These are phyloP conservation scores for Wickerhamomyces chambardii DNA, from an alignment of 805 yeast species.

Conservation along the genomic window DNA sequence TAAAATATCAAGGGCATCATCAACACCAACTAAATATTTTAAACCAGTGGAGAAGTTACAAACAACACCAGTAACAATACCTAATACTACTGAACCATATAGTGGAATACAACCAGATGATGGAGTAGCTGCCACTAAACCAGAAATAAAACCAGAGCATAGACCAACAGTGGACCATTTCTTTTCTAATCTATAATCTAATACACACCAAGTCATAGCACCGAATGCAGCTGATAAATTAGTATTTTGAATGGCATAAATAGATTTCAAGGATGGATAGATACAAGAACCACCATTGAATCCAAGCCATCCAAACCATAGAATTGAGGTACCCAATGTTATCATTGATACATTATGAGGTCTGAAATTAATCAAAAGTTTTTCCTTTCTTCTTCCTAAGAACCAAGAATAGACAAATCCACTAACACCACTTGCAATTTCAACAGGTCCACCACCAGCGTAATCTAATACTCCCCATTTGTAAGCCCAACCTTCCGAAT, in stretches of 20 bases:
- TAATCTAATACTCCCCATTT: conserved; percentile 90
- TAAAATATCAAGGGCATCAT: conserved; percentile 88
- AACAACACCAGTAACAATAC: conserved; percentile 68
- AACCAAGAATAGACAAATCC: conserved; percentile 83
- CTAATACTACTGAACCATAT: conserved; percentile 86
- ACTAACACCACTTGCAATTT: conserved; percentile 82
- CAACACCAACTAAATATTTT: conserved; percentile 73
- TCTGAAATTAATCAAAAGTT: conserved; percentile 73
- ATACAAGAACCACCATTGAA: conserved; percentile 89
- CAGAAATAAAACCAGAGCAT: conserved; percentile 93
- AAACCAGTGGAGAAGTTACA: conserved; percentile 89
- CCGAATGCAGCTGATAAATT: conserved; percentile 86
- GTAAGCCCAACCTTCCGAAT: conserved; percentile 86
- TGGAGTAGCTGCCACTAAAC: conserved; percentile 96
- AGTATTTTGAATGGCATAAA: conserved; percentile 87
- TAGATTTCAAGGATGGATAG: conserved; percentile 74
- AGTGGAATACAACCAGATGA: conserved; percentile 85
- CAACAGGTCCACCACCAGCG: conserved; percentile 98
- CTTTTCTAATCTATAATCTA: conserved; percentile 80
- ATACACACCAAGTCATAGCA: conserved; percentile 83
- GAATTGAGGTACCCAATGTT: conserved; percentile 75
- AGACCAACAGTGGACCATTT: conserved; percentile 94
- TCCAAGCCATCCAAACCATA: conserved; percentile 96
- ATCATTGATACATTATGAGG: conserved; percentile 94
- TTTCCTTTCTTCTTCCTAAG: conserved; percentile 70